Conservation (phyloP, 371 early-diverging fungal genomes). For the Mucor plumbeus region DNA sequence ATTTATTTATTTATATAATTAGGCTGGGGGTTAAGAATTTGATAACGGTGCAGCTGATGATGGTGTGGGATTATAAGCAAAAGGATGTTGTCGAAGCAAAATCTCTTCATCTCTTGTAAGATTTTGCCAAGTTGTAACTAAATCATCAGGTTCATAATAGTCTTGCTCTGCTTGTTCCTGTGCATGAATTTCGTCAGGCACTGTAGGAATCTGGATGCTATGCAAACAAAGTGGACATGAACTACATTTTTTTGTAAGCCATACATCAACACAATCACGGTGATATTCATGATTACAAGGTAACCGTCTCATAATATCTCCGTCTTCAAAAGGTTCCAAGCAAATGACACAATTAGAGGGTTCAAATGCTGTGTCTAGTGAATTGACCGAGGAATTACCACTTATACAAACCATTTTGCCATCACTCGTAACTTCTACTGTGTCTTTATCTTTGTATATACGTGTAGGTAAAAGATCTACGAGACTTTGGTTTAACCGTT, state of each 20-base stretch:
- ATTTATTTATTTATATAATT: neutral
- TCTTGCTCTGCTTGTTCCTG: neutral
- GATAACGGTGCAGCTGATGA: neutral
- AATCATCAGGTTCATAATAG: conserved; percentile 10
- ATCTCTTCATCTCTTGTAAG: conserved; percentile 11
- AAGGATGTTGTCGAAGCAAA: conserved; percentile 9
- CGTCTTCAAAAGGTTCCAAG: conserved; percentile 66
- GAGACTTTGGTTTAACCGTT: conserved; percentile 10
- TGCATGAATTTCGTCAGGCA: conserved; percentile 14
- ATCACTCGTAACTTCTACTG: neutral
- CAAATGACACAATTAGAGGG: conserved; percentile 73
- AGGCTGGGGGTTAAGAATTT: neutral
- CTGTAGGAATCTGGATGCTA: conserved; percentile 15
- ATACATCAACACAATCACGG: conserved; percentile 71
- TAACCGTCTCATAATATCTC: conserved; percentile 65
- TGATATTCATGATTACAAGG: conserved; percentile 84
- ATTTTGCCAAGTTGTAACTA: conserved; percentile 13
- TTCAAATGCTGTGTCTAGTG: conserved; percentile 6
- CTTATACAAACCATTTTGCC: neutral
- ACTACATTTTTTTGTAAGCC: conserved; percentile 56
- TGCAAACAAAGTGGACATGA: conserved; percentile 52
- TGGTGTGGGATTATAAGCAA: conserved; percentile 4
- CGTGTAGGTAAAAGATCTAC: conserved; percentile 29
- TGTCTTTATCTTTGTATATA: conserved; percentile 5
- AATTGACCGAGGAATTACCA: neutral